phyloP scores from a whole-genome alignment of 2,329 filamentous ascomycete genomes.

The Scopulariopsis brevicaulis region DNA sequence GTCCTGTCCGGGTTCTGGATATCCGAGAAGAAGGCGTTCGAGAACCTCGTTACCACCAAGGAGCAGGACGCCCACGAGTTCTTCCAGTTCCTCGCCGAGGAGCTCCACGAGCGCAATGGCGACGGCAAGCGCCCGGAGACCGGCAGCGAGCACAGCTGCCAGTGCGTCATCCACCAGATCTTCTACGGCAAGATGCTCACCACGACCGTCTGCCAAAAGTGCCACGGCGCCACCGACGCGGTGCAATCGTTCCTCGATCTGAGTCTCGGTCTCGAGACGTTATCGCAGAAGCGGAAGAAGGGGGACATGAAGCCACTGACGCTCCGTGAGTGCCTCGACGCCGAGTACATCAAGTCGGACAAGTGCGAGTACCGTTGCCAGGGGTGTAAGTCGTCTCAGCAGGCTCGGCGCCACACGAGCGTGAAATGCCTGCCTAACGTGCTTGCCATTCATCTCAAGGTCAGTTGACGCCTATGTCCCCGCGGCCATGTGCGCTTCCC shows the following conservation, averaged over 20 bases:
- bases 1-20: constrained; percentile 88
- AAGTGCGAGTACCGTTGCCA: constrained; percentile 83
- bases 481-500: background rate
- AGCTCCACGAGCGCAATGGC: constrained; percentile 74
- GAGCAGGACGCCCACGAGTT: constrained; percentile 98
- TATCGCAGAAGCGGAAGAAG: constrained; percentile 56
- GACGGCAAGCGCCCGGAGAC: constrained; percentile 52
- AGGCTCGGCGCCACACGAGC: constrained; percentile 72
- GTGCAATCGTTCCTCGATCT: constrained; percentile 87
- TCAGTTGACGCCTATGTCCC: constrained; percentile 17
- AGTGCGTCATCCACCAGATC: constrained; percentile 86
- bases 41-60: constrained; percentile 76
- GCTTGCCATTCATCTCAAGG: constrained; percentile 86
- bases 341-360: constrained; percentile 79
- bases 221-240: constrained; percentile 69
- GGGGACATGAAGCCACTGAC: constrained; percentile 35
- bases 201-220: constrained; percentile 83
- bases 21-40: constrained; percentile 59
- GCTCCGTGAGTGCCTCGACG: constrained; percentile 64
- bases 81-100: constrained; percentile 89
- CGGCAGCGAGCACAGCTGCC: constrained; percentile 55
- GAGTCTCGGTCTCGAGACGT: constrained; percentile 70
- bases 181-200: constrained; percentile 89
- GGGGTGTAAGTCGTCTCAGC: constrained; percentile 65
- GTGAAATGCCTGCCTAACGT: constrained; percentile 82